Evolutionary conservation across 139 green algal genomes (phyloP), one percentile per base, ranked within the genome.

Genomic region (Chlamydomonas incerta): DNA sequence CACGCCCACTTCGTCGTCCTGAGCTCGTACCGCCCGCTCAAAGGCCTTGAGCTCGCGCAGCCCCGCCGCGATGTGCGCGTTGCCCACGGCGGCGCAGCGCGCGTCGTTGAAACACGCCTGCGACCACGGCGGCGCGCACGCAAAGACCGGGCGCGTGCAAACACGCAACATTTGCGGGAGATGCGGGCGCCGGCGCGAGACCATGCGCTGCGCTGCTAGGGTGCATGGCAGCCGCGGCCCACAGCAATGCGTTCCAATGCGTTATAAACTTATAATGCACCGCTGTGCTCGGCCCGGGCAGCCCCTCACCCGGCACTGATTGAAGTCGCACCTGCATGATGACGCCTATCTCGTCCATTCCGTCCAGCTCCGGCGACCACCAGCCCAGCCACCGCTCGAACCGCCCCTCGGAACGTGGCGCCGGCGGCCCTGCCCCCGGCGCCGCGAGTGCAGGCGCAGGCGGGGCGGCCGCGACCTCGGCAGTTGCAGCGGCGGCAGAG

Each of bases 341-440:
- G 41, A 83, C 9, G 14, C 5, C 29, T 2, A 47, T 29, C 3
- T 83, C 77, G 47, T 83, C 77, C 28, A 66, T 31, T 21, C 5
- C 41, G 47, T 83, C 77, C 29, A 74, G 31, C 31, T 65, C 63
- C 18, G 20, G 29, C 3, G 29, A 29, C 77, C 77, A 83, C 31
- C 63, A 34, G n/a, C 62, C 77, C 41, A 83, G 67, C 77, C 77
- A 83, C 46, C 77, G 62, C 29, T 74, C 77, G 77, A 55, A 83
- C 18, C 67, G 68, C n/a, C 62, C 77, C 46, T 55, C 63, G 67
- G 14, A 5, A 21, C 15, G 13, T 9, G 1, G 17, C 14, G 31
- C 2, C 1, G 33, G 33, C 33, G 8, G 34, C 33, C 2, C 18
- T 2, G 34, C 21, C 3, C 14, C 34, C 20, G 67, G 33, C 67